Evolutionary conservation across 2,329 filamentous ascomycete species (phyloP), one percentile per base, ranked within the genome.

Genomic region (Pseudocercospora vitis): DNA sequence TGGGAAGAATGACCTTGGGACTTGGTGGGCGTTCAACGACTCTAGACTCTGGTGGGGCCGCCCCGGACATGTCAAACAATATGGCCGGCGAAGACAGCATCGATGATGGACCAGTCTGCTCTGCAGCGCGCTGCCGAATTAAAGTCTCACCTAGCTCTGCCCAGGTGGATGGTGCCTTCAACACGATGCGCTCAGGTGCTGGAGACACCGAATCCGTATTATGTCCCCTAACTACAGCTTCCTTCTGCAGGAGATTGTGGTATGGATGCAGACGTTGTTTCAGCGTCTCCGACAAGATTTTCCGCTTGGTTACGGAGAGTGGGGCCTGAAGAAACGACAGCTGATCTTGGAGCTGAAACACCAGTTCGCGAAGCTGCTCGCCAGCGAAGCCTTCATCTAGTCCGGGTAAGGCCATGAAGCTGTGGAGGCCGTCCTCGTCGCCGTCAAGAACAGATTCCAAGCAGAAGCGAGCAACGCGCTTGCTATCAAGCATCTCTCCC

Each of bases 361-460:
- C 69, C 1, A 83, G 71, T 46, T 73, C 67, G 19, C 74, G 71
- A 29, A 84, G 68, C 47, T 79, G 75, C 55, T 80, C 76, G 19
- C 73, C 72, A 2, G 81, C 80, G 51, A 81, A 76, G 3, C 74
- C 74, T 61, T 81, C 78, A 50, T 83, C 79, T 16, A 84, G 65
- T 1, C 81, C 81, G n/a, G 83, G 75, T n/a, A 83, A 73, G 35
- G 78, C 78, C 21, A 81, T 67, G 21, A 79, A 71, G 29, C 76
- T 74, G 52, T 80, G 78, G 45, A 81, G 65, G 24, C 76, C 74
- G 52, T 83, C 81, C 29, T 83, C 81, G 56, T 84, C 82, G 42
- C 79, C 80, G 53, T 84, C 82, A 31, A 86, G 68, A 3, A 85
- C 81, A 57, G 82, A 81, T 67, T 86, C 83, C 26, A 86, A 68